Evolutionary conservation across 2,329 filamentous ascomycete species (phyloP), one percentile per base, ranked within the genome.

Genomic region (Fusarium coicis): DNA sequence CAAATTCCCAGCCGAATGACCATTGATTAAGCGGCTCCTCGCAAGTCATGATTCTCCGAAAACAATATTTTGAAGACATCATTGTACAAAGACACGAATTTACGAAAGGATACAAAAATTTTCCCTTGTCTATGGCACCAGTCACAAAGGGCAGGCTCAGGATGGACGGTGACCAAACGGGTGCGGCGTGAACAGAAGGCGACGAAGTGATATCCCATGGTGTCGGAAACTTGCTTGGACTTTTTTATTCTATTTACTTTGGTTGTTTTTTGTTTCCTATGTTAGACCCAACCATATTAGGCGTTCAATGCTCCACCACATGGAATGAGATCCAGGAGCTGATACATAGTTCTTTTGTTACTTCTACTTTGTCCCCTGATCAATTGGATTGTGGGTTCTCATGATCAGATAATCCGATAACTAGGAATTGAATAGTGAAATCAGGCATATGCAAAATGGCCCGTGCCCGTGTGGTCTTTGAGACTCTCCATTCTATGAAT

Each of bases 1-100:
- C 83, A 85, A 70, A 79, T 86, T 43, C 83, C 87, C 9, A 89
- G 83, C 75, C 85, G 89, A 56, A 90, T 91, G 89, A 91, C 89
- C 5, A 91, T 91, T 73, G 89, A 91, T 77, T 91, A 84, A 83
- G 36, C 54, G 37, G 53, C 53, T n/a, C 26, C 50, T 42, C 57
- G 52, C 68, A 59, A 66, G 60, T 54, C 53, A 32, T 66, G 74
- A 55, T 63, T 36, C 43, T 47, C 59, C 39, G 40, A 30, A 39
- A 47, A 11, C 58, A 37, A 63, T 16, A 21, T 26, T 69, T 40
- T 30, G 32, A 49, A 54, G 57, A 50, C 47, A 68, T 66, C 64
- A 66, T 63, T 79, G 77, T 81, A 81, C 66, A 81, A 80, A 80
- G 80, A 81, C 68, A 82, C 76, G 80, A 82, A 76, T 79, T 81